These are phyloP conservation scores for Mallotus nudiflorus DNA, from an alignment of 345 rosid genomes.

Conservation along the genomic window DNA sequence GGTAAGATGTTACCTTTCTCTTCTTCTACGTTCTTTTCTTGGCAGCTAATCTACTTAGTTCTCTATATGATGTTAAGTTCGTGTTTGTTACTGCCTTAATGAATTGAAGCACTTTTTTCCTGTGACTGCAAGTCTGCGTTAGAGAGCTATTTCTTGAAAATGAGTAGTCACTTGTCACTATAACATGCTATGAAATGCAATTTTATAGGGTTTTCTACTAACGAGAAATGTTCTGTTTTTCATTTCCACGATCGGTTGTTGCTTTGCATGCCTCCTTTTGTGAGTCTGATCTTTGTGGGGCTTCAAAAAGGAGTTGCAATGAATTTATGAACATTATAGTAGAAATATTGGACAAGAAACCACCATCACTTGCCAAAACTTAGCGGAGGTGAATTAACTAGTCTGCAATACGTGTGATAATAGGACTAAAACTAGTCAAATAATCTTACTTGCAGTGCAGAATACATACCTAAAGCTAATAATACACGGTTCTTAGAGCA, in stretches of 20 bases:
- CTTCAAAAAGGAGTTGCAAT: neutral
- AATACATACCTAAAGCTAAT: conserved; percentile 2
- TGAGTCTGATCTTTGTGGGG: neutral
- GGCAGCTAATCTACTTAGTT: neutral
- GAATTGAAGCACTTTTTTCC: neutral
- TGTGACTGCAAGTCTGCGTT: neutral
- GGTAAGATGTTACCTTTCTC: conserved; percentile 42
- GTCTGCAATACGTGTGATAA: too few species aligned
- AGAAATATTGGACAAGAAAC: neutral
- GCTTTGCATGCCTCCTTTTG: neutral
- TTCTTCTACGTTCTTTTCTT: neutral
- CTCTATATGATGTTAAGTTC: neutral
- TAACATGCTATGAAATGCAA: neutral
- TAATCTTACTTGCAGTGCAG: neutral
- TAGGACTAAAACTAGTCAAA: neutral
- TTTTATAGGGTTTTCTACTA: neutral
- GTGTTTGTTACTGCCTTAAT: neutral
- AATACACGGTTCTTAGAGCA: conserved; percentile 32
- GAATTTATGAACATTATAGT: neutral
- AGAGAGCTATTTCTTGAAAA: neutral
- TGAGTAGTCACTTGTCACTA: neutral
- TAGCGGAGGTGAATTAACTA: neutral
- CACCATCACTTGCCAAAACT: neutral
- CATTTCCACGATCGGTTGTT: neutral
- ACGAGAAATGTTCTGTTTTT: neutral